These are phyloP conservation scores for Linum trigynum DNA, from an alignment of 345 rosid genomes.

Conservation along the genomic window DNA sequence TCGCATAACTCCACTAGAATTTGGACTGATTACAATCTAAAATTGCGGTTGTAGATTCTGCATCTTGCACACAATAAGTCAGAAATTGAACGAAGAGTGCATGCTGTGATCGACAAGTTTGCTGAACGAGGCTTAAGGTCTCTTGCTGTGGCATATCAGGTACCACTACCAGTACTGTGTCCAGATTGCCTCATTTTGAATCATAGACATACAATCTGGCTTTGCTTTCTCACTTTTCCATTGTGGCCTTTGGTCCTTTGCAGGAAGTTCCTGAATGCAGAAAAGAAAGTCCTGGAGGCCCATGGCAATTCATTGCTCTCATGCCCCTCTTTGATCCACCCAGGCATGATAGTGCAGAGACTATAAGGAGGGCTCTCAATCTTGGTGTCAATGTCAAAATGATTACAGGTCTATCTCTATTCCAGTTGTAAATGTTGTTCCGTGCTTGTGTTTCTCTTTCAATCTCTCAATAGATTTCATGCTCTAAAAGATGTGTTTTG, in stretches of 20 bases:
- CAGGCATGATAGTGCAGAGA: conserved; percentile 97
- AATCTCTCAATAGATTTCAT: not conserved
- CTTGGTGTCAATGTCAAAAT: conserved; percentile 97
- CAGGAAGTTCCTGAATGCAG: conserved; percentile 93
- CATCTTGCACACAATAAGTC: conserved; percentile 79
- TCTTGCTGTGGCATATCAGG: conserved; percentile 98
- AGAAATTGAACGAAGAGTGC: conserved; percentile 86
- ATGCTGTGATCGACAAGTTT: conserved; percentile 87
- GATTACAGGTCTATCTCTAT: conserved; percentile 65
- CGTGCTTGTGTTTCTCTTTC: not conserved
- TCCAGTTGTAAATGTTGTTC: conserved; percentile 12
- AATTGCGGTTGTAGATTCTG: conserved; percentile 48
- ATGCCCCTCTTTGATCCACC: conserved; percentile 99
- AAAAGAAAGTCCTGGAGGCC: conserved; percentile 88
- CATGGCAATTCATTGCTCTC: conserved; percentile 93
- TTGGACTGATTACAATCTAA: conserved; percentile 16
- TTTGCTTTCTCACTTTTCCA: not conserved
- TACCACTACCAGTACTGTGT: conserved; percentile 11
- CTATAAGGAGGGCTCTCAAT: conserved; percentile 83
- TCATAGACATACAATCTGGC: not conserved
- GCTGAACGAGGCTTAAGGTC: conserved; percentile 94
- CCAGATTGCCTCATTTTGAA: not conserved
- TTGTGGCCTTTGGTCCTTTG: conserved; percentile 8
- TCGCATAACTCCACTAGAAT: not conserved
- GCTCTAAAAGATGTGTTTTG: not conserved